Base-by-base conservation (phyloP, 345 rosid species). In the Moricandia moricandioides region DNA sequence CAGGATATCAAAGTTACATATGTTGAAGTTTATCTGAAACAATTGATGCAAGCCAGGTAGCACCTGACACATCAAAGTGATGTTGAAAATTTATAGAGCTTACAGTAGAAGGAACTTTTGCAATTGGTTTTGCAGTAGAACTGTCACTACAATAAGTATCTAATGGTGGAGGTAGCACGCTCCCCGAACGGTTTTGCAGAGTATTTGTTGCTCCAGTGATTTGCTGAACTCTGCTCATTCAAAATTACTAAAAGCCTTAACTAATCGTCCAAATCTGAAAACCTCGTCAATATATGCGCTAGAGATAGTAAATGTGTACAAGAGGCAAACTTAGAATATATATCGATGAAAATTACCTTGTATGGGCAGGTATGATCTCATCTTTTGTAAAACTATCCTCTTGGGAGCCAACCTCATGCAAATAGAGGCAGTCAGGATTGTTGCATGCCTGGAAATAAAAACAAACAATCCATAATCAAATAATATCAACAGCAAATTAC, bases 361-460 rank as follows among this genome's bases (percentile, higher is more conserved):
- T 86, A 76, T 86, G 82, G 2, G 92, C 96, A 51, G 97, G 90
- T 79, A 91, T 85, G 62, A 87, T 82, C 83, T 91, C 97, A 82
- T 91, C 97, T 86, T 94, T 94, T 8, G 97, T 89, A 69, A 91
- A 94, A 83, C 98, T 94, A 80, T 91, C 96, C 80, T 91, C 98
- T 58, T 84, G 93, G 31, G 93, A 89, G 37, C 97, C 96, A 80
- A 90, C 77, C 81, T 94, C 98, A 45, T 94, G 97, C 89, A 94
- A 79, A 86, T 94, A 94, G 55, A 91, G 84, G 77, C 98, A 94
- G 67, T 94, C 98, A 43, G 96, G 94, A 85, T 89, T 94, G 87
- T 69, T 87, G 85, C 98, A 94, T 70, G 91, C 86, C 97, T 93
- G 86, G 69, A 64, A 35, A 69, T 69, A 79, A 30, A 78, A 52